Conservation (phyloP, 257 asterid species). For the Jacaranda copaia region DNA sequence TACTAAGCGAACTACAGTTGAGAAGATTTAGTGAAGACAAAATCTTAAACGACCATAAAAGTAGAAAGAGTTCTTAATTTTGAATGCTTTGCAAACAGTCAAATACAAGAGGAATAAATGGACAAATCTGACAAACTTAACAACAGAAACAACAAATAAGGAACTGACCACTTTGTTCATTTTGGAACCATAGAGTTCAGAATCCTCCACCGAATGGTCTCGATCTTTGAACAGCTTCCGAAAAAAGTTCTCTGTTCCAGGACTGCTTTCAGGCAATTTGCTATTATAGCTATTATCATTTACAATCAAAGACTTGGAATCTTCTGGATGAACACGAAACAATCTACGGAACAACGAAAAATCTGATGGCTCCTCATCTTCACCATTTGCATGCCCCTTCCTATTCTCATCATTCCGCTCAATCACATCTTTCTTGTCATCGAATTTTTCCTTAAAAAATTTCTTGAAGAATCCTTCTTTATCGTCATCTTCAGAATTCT, state of each 20-base stretch:
- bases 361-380: constrained; percentile 80
- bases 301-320: constrained; percentile 56
- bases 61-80: constrained; percentile 4
- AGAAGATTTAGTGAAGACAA: too few relatives aligned
- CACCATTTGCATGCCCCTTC: constrained; percentile 63
- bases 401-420: constrained; percentile 59
- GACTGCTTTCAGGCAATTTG: constrained; percentile 77
- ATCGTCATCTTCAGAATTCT: constrained; percentile 71
- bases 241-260: constrained; percentile 88
- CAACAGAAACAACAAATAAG: constrained; percentile 22
- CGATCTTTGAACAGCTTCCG: constrained; percentile 93
- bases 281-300: constrained; percentile 51
- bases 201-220: constrained; percentile 90
- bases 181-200: constrained; percentile 85
- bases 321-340: constrained; percentile 90
- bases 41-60: background rate
- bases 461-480: constrained; percentile 87
- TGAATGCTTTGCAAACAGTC: background rate
- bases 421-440: constrained; percentile 67
- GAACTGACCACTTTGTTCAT: constrained; percentile 75
- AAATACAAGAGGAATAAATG: constrained; percentile 1
- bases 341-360: constrained; percentile 71
- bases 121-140: constrained; percentile 21
- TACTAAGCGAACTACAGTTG: too few relatives aligned
- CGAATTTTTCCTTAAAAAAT: constrained; percentile 74